These are phyloP conservation scores for Microsporum audouinii DNA, from an alignment of 2,329 filamentous ascomycete genomes.

Conservation along the genomic window DNA sequence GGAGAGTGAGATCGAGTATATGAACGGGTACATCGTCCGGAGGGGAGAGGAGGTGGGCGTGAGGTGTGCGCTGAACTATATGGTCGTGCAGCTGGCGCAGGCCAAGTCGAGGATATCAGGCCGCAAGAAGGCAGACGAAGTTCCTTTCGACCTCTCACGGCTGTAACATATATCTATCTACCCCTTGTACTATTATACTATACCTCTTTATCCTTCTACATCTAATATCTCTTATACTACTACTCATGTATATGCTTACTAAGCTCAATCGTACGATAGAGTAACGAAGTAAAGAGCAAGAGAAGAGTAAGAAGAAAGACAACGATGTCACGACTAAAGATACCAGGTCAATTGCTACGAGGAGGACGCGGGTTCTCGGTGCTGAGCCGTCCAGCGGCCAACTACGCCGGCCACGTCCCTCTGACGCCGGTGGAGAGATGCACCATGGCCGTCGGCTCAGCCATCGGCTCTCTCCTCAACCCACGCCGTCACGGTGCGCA, in stretches of 20 bases:
- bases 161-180: background rate
- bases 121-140: conserved; percentile 21
- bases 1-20: conserved; percentile 65
- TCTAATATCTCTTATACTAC: no score
- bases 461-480: conserved; percentile 52
- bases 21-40: conserved; percentile 77
- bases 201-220: no score
- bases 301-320: background rate
- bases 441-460: conserved; percentile 54
- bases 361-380: conserved; percentile 57
- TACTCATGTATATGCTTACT: background rate
- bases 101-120: conserved; percentile 48
- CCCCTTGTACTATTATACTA: no score
- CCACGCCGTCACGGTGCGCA: conserved; percentile 62
- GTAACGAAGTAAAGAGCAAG: conserved; percentile 13
- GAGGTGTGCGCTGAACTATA: conserved; percentile 59
- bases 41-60: conserved; percentile 62
- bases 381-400: conserved; percentile 71
- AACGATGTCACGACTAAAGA: background rate
- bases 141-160: conserved; percentile 22
- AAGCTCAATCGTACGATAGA: background rate
- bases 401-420: conserved; percentile 86
- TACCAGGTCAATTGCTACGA: background rate
- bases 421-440: conserved; percentile 66
- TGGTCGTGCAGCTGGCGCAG: conserved; percentile 61